Evolutionary conservation across 768 basidiomycete species (phyloP), one percentile per base, ranked within the genome.

Genomic region (Lepiota venenata): DNA sequence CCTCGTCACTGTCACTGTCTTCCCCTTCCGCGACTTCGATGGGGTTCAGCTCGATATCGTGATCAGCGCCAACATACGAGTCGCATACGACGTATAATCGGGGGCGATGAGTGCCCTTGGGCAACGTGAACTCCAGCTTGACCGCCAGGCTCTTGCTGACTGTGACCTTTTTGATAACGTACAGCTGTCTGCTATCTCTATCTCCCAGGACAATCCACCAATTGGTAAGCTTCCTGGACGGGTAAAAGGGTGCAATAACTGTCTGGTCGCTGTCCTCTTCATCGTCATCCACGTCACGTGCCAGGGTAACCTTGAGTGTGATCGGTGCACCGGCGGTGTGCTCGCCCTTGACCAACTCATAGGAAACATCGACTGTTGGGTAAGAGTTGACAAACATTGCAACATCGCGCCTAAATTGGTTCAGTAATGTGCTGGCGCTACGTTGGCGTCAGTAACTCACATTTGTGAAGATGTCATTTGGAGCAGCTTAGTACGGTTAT

Each of bases 181-280:
- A 85, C 11, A 99, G 75, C 61, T 93, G 88, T 36, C 85, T 82
- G n/a, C 82, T 85, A 32, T 74, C 74, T 4, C 87, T 78, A 49
- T 95, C 90, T n/a, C 93, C 93, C 11, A 98, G 79, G 44, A 98
- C 94, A 32, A 98, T 79, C 95, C 95, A 98, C 96, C 95, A 98
- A 63, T 93, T 94, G 53, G 90, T 84, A 69, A 93, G 82, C 77
- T 98, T 98, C 70, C 87, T 88, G 50, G 72, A 76, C 0, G 96
- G 96, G 74, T 90, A 98, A 73, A 86, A 90, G 0, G 97, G 95
- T 0, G 97, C 96, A n/a, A 98, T 80, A 32, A 95, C 95, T 3
- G 74, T 75, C 65, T 93, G 89, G 60, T 92, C 87, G 56, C 83
- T 81, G 10, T 78, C 80, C 40, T 80, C 80, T 55, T 89, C 90